phyloP scores from a whole-genome alignment of 1,139 yeast species.

The Candida sp. region DNA sequence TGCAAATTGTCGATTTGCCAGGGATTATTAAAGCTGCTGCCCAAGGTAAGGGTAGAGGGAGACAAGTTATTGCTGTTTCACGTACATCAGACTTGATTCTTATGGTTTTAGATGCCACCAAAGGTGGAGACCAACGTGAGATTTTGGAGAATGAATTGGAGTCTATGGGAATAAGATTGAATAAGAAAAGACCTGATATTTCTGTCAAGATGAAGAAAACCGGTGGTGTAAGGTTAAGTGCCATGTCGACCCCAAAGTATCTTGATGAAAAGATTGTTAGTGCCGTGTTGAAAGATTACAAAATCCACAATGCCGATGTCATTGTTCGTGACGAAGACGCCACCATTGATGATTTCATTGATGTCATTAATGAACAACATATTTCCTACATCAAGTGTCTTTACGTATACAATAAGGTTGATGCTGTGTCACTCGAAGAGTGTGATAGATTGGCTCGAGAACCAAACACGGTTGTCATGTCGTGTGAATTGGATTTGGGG shows the following conservation, averaged over 20 bases:
- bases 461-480: slow-evolving; percentile 91
- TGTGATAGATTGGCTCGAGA: slow-evolving; percentile 88
- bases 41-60: slow-evolving; percentile 96
- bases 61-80: slow-evolving; percentile 95
- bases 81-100: slow-evolving; percentile 90
- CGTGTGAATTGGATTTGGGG: slow-evolving; percentile 86
- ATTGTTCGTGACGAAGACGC: slow-evolving; percentile 84
- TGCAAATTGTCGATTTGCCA: slow-evolving; percentile 93
- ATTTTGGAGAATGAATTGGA: slow-evolving; percentile 88
- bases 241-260: slow-evolving; percentile 77
- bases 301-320: slow-evolving; percentile 91
- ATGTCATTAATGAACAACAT: slow-evolving; percentile 82
- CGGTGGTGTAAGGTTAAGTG: slow-evolving; percentile 87
- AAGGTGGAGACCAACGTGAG: slow-evolving; percentile 82
- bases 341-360: slow-evolving; percentile 93
- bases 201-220: slow-evolving; percentile 75
- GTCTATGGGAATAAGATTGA: slow-evolving; percentile 89
- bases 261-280: slow-evolving; percentile 79
- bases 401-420: slow-evolving; percentile 92
- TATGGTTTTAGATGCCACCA: slow-evolving; percentile 96
- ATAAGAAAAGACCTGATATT: slow-evolving; percentile 79
- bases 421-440: slow-evolving; percentile 93
- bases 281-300: slow-evolving; percentile 79
- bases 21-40: slow-evolving; percentile 97
- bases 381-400: slow-evolving; percentile 88